Evolutionary conservation across 2,329 filamentous ascomycete genomes (phyloP).

Genomic region (Fusarium albidum): DNA sequence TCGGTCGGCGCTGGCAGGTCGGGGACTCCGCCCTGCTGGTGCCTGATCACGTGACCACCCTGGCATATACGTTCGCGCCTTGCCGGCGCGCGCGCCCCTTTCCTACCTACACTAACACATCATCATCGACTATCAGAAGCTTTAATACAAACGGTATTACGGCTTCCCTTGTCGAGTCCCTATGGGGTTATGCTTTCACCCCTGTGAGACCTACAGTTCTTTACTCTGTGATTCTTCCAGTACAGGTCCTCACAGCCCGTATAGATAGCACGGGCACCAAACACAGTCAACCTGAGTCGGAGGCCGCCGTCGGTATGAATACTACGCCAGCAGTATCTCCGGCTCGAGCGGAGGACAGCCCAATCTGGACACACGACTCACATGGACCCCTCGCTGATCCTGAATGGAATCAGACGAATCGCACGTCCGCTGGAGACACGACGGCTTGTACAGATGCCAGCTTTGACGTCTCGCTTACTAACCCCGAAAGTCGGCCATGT

Average conservation of each 20-base stretch:
- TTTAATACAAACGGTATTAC: no score
- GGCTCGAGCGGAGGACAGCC: conserved; percentile 1
- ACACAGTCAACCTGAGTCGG: conserved; percentile 12
- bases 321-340: conserved; percentile 13
- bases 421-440: not conserved
- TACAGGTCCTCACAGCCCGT: conserved; percentile 2
- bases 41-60: no score
- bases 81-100: no score
- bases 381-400: conserved; percentile 1
- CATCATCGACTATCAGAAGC: no score
- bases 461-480: not conserved
- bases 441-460: conserved; percentile 1
- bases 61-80: no score
- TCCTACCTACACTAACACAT: no score
- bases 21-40: no score
- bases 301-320: conserved; percentile 4
- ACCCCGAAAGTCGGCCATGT: conserved; percentile 1
- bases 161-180: no score
- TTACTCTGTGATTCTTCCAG: not conserved
- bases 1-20: no score
- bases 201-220: not conserved
- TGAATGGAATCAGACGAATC: conserved; percentile 1
- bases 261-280: conserved; percentile 17
- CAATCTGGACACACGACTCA: conserved; percentile 7
- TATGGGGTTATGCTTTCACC: no score